A percentile compares a stretch with the other conserved stretches of the same genome.
phyloP scores from a whole-genome alignment of 148 eudicot genomes.

The Vaccinium vitisidaea region DNA sequence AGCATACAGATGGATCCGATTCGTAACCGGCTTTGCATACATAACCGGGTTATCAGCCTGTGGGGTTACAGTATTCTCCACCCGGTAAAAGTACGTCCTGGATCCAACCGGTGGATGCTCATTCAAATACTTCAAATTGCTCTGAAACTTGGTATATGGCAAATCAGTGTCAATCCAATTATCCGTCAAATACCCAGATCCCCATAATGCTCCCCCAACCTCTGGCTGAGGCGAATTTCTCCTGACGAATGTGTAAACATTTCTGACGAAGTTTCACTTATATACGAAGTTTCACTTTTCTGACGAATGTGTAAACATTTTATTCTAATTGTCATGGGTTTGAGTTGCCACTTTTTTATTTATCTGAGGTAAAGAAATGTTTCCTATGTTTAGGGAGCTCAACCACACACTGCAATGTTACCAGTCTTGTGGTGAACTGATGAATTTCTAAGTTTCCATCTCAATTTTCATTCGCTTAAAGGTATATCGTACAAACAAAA shows the following conservation, averaged over 20 bases:
- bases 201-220: slow-evolving; percentile 64
- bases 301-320: background rate
- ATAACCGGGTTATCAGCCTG: slow-evolving; percentile 79
- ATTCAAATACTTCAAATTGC: slow-evolving; percentile 65
- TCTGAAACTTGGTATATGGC: slow-evolving; percentile 83
- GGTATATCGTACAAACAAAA: background rate
- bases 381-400: background rate
- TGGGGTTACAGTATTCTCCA: slow-evolving; percentile 94
- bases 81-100: slow-evolving; percentile 75
- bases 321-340: background rate
- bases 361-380: background rate
- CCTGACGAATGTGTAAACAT: too few relatives aligned
- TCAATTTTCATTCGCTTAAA: background rate
- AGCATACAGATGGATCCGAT: slow-evolving; percentile 65
- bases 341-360: background rate
- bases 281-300: background rate
- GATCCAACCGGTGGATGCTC: slow-evolving; percentile 56
- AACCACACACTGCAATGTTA: background rate
- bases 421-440: background rate
- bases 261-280: background rate
- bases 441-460: background rate
- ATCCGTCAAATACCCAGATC: slow-evolving; percentile 61
- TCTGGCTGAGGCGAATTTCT: slow-evolving; percentile 46
- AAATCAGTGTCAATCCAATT: slow-evolving; percentile 91
- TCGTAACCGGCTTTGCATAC: slow-evolving; percentile 78